A percentile compares a stretch with the other conserved stretches of the same genome.
Evolutionary conservation across 2,329 filamentous ascomycete genomes (phyloP).

Genomic region (Corynespora cassiicola): DNA sequence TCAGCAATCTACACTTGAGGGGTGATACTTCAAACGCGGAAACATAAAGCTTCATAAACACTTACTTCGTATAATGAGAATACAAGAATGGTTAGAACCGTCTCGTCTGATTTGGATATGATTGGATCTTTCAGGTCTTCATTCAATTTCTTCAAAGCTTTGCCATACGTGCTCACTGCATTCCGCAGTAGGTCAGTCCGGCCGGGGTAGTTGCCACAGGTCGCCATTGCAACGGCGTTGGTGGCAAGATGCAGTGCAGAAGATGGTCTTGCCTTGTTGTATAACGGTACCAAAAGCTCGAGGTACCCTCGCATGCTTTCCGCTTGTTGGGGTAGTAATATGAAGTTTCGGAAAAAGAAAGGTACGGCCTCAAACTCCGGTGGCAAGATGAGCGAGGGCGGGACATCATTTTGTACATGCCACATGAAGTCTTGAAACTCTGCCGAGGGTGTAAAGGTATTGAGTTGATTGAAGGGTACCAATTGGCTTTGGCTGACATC

Average conservation of each 20-base stretch:
- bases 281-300: constrained; percentile 46
- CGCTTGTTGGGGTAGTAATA: constrained; percentile 44
- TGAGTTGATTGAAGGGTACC: constrained; percentile 22
- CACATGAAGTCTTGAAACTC: constrained; percentile 37
- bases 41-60: no score
- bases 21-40: no score
- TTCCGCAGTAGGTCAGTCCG: constrained; percentile 38
- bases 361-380: constrained; percentile 46
- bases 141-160: constrained; percentile 45
- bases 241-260: constrained; percentile 50
- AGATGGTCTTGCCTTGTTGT: constrained; percentile 38
- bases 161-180: constrained; percentile 44
- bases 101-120: constrained; percentile 45
- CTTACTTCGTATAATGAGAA: constrained; percentile 52
- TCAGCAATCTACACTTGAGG: constrained; percentile 19
- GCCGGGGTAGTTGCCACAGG: constrained; percentile 47
- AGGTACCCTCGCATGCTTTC: constrained; percentile 47
- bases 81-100: constrained; percentile 46
- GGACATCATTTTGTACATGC: constrained; percentile 35
- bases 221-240: constrained; percentile 46
- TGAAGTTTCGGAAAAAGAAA: constrained; percentile 52
- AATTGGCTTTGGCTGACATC: constrained; percentile 23
- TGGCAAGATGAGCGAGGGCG: constrained; percentile 32
- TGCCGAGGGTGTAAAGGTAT: constrained; percentile 22
- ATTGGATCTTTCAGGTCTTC: constrained; percentile 43